Percentiles rank a stretch among this genome's conserved stretches.
phyloP scores from a whole-genome alignment of 352 stramenopile genomes.

The Globisporangium cylindrosporum region DNA sequence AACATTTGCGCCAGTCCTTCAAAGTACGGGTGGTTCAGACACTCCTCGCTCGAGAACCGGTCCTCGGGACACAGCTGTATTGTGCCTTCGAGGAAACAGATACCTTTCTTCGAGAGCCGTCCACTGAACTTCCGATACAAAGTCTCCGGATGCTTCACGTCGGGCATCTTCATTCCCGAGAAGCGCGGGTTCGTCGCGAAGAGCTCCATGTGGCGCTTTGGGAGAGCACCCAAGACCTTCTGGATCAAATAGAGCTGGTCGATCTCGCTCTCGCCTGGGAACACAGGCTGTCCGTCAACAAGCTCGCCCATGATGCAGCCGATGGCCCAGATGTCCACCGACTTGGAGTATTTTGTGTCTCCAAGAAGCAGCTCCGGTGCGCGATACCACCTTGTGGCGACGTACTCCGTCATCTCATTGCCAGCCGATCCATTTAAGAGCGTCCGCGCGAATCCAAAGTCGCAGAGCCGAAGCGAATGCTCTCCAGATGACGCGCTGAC shows the following conservation, averaged over 20 bases:
- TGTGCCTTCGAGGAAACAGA: constrained; percentile 78
- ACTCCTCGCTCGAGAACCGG: constrained; percentile 70
- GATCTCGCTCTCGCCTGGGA: constrained; percentile 98
- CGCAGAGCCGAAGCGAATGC: constrained; percentile 97
- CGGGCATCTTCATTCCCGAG: constrained; percentile 90
- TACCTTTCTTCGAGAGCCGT: constrained; percentile 78
- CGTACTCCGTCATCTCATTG: constrained; percentile 98
- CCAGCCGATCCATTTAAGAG: constrained; percentile 61
- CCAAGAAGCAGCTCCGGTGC: constrained; percentile 99
- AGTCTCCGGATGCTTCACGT: constrained; percentile 91
- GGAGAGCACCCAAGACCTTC: constrained; percentile 96
- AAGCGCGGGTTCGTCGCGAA: constrained; percentile 92
- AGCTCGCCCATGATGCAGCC: constrained; percentile 99
- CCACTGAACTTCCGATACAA: constrained; percentile 89
- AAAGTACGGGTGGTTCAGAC: constrained; percentile 87
- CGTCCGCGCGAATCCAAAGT: constrained; percentile 96
- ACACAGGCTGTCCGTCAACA: constrained; percentile 95
- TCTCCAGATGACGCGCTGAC: constrained; percentile 93
- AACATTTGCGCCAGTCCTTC: constrained; percentile 49
- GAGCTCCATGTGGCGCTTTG: constrained; percentile 90
- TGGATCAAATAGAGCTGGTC: constrained; percentile 99
- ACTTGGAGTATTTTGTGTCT: constrained; percentile 97
- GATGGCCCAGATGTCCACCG: constrained; percentile 95
- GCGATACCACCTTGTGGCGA: constrained; percentile 98
- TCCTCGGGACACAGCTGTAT: constrained; percentile 78